These are phyloP conservation scores for Malania oleifera DNA, from an alignment of 164 flowering plant genomes.

Conservation along the genomic window DNA sequence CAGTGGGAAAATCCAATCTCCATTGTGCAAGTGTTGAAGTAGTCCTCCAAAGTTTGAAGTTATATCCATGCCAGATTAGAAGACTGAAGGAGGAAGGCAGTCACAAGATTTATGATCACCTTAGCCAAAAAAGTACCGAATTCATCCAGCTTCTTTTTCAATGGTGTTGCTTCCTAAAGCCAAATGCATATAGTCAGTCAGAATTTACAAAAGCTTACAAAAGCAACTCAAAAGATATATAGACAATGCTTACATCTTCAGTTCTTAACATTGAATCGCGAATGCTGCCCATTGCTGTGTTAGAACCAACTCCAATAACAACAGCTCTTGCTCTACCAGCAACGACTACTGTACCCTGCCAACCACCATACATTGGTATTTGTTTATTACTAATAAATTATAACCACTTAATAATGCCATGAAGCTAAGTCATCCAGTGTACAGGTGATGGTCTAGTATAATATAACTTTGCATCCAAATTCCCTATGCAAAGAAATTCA, in stretches of 20 bases:
- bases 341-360: constrained; percentile 90
- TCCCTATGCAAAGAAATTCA: too few relatives aligned
- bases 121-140: constrained; percentile 96
- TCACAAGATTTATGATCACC: constrained; percentile 37
- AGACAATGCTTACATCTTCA: constrained; percentile 60
- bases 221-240: neutral
- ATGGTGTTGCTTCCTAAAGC: constrained; percentile 87
- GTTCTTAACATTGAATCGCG: constrained; percentile 91
- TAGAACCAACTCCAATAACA: constrained; percentile 90
- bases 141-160: constrained; percentile 94
- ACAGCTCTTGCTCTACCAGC: constrained; percentile 96
- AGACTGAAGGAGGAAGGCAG: neutral
- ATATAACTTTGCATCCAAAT: too few relatives aligned
- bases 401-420: neutral
- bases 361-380: constrained; percentile 10
- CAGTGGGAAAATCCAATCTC: too few relatives aligned
- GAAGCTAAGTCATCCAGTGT: too few relatives aligned
- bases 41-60: too few relatives aligned
- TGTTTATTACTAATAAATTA: neutral
- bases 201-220: neutral
- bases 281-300: constrained; percentile 97
- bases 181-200: constrained; percentile 4
- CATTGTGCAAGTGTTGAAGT: too few relatives aligned
- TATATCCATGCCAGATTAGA: neutral
- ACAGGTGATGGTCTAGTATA: too few relatives aligned